Evolutionary conservation across 805 yeast genomes (phyloP).

Genomic region (Wickerhamiella nectarea): DNA sequence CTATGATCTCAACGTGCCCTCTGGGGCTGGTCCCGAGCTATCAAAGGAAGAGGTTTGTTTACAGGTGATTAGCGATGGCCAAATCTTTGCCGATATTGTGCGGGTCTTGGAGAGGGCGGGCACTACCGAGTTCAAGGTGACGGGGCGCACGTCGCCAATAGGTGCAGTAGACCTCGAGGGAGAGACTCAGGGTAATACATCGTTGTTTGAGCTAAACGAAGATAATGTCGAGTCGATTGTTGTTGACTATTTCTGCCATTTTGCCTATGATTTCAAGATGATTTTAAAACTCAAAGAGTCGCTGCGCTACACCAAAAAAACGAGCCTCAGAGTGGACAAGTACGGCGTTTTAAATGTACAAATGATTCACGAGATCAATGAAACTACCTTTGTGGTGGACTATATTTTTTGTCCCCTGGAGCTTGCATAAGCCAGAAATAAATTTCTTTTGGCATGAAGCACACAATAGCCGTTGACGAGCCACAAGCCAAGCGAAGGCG

Average conservation of each 20-base stretch:
- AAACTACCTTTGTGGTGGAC: neutral
- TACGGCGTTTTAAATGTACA: constrained; percentile 7
- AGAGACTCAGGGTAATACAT: neutral
- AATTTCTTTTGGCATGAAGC: constrained; percentile 1
- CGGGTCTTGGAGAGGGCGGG: constrained; percentile 2
- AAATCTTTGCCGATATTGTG: neutral
- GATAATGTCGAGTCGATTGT: constrained; percentile 1
- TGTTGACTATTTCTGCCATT: neutral
- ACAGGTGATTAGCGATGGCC: constrained; percentile 3
- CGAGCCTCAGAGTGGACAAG: constrained; percentile 3
- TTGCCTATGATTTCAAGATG: constrained; percentile 3
- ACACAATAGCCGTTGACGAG: neutral
- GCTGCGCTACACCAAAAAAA: neutral
- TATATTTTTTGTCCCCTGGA: neutral
- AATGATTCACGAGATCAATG: constrained; percentile 7
- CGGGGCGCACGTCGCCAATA: neutral
- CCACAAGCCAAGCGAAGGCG: constrained; percentile 13
- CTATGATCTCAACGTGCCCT: neutral
- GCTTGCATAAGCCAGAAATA: neutral
- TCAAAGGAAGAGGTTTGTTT: neutral
- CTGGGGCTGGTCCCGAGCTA: constrained; percentile 1
- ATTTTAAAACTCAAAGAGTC: constrained; percentile 1
- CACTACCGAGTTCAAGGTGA: neutral
- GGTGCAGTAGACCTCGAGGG: neutral
- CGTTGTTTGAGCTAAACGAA: neutral